Base-by-base conservation (phyloP, 768 basidiomycete species). In the Podaxis sp. region DNA sequence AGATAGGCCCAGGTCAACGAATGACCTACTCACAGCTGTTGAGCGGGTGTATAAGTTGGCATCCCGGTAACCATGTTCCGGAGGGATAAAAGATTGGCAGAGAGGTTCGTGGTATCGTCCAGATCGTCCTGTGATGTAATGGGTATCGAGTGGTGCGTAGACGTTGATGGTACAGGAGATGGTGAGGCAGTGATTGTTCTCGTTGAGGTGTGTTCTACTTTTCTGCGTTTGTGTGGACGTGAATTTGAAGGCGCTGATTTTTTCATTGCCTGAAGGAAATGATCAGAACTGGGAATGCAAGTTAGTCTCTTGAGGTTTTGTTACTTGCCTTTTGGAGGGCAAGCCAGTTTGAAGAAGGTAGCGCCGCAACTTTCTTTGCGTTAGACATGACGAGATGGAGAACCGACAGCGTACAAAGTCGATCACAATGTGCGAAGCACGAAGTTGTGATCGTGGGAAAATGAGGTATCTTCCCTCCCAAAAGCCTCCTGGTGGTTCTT, bases 331-430 rank as follows among this genome's bases (percentile, higher is more conserved):
- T 83, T 66, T 82, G 77, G 49, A 88, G 68, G 0, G 81, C 77
- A 15, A 83, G 67, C 87, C 87, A 88, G 69, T 88, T 88, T 50
- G 84, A 80, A 11, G 85, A 86, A 1, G 85, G 59, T 22, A 9
- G 22, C 24, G 49, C 11, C 7, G 49, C 17, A 38, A 4, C 33
- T 40, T 59, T 59, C 33, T 33, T 50, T 24, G 49, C 9, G 24
- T 24, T 27, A 2, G 49, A 50, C 49, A 50, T 50, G 49, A 22
- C 0, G 22, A 5, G 13, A 13, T 13, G 24, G 22, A 25, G 49
- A 25, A 25, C 24, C 7, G 33, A 33, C 33, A 29, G 25, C 40
- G 13, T 50, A 12, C 19, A 27, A 13, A 13, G 13, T 27, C 12
- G 17, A 46, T 46, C 43, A 17, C 43, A 4, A 50, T 13, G 4